Evolutionary conservation across 1,139 yeast genomes (phyloP).

Genomic region (Meyerozyma athensensis): DNA sequence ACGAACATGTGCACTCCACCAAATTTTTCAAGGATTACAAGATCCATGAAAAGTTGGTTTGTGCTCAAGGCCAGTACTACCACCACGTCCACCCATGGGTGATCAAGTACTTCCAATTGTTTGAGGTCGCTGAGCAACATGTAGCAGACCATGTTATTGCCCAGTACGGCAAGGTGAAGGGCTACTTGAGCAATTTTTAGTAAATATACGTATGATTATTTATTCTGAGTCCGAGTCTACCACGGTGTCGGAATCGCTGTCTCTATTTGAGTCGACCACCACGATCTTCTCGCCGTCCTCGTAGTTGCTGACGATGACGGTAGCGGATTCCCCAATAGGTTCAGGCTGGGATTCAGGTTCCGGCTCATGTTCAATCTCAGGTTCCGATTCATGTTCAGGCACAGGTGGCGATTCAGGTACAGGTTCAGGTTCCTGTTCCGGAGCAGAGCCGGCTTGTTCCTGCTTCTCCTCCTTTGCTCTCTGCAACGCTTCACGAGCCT

Average conservation of each 20-base stretch:
- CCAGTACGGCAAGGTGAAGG: conserved; percentile 14
- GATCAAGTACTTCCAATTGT: conserved; percentile 23
- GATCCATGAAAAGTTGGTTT: conserved; percentile 25
- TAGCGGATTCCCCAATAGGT: neutral
- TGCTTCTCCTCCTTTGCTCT: conserved; percentile 3
- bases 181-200: conserved; percentile 1
- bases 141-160: conserved; percentile 18
- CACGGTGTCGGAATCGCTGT: no score
- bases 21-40: conserved; percentile 31
- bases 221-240: neutral
- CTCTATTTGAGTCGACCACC: no score
- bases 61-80: conserved; percentile 16
- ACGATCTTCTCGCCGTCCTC: conserved; percentile 2
- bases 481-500: conserved; percentile 55
- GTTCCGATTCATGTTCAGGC: neutral
- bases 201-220: neutral
- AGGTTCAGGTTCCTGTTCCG: neutral
- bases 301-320: conserved; percentile 2
- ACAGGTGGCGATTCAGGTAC: neutral
- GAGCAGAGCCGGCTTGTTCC: neutral
- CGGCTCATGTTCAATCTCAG: neutral
- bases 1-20: conserved; percentile 33
- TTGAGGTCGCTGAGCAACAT: conserved; percentile 30
- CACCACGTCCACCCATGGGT: conserved; percentile 26
- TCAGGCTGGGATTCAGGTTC: neutral